Conservation (phyloP, 495 filamentous ascomycete species). For the Podospora pseudocomata region DNA sequence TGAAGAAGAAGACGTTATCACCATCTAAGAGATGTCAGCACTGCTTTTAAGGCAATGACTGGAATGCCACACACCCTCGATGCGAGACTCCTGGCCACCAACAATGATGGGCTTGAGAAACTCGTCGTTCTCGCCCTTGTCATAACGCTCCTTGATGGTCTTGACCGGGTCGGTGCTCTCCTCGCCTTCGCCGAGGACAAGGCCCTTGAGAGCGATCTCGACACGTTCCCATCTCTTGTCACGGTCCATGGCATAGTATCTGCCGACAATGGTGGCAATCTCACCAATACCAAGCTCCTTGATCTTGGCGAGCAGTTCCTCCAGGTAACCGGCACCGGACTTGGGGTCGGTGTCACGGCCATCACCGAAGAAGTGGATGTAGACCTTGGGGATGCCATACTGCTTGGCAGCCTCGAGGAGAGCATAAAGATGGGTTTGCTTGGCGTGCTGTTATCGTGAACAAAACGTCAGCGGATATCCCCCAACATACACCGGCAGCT, state of each 20-base stretch:
- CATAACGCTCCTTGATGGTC: constrained; percentile 84
- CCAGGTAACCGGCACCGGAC: constrained; percentile 79
- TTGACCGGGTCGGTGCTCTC: constrained; percentile 76
- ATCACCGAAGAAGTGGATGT: constrained; percentile 98
- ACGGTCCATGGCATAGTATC: constrained; percentile 99
- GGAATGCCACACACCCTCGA: constrained; percentile 63
- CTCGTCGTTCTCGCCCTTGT: constrained; percentile 85
- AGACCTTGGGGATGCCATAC: constrained; percentile 79
- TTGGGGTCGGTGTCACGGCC: constrained; percentile 97
- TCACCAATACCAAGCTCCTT: constrained; percentile 82
- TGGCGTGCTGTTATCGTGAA: constrained; percentile 60
- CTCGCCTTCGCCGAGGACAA: constrained; percentile 83
- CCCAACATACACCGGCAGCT: neutral
- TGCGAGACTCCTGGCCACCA: constrained; percentile 74
- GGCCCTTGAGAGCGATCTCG: constrained; percentile 80
- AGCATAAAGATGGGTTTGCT: constrained; percentile 86
- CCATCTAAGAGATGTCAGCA: constrained; percentile 54
- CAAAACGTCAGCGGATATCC: constrained; percentile 1
- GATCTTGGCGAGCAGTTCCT: constrained; percentile 70
- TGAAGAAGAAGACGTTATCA: constrained; percentile 99
- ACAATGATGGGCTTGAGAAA: constrained; percentile 98
- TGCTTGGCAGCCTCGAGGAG: constrained; percentile 87
- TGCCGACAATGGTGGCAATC: constrained; percentile 89
- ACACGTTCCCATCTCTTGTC: constrained; percentile 98
- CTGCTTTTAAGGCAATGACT: neutral